Evolutionary conservation across 345 rosid genomes (phyloP), one percentile per base, ranked within the genome.

Genomic region (Rhodamnia rubescens): DNA sequence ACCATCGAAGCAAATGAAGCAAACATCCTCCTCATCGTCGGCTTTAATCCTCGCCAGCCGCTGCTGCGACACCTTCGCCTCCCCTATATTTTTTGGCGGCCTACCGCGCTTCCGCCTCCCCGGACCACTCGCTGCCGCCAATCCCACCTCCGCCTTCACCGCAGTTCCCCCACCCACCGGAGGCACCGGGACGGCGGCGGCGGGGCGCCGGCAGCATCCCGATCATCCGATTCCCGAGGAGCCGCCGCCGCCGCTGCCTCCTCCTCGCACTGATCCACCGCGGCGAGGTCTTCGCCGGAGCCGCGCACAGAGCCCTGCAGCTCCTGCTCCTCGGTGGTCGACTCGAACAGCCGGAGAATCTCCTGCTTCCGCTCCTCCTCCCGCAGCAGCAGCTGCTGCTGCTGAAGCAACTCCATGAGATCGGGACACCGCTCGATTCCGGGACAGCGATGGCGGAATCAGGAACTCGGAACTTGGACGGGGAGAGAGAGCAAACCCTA

Each of bases 1-100:
- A 53, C 99, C 99, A 86, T 98, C 99, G 85, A 96, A 98, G 92
- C 99, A 98, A 59, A 98, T 96, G 84, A 98, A 98, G 84, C 99
- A 98, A 86, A 98, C 99, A 84, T 98, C 99, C 83, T 98, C 99
- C 85, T 96, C 99, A 51, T 94, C 95, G 21, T 87, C 91, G 16
- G 90, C 88, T 91, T 84, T 91, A 86, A 85, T 88, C 85, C 52
- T 85, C 40, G 5, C 83, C 75, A 16, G 52, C 49, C 5, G 55
- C 52, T 11, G 75, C 84, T 83, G 50, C 12, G 83, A 55, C 32
- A 85, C 55, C 83, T 83, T 69, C 74, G 53, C 74, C 81, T 87
- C 85, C 84, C 80, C 85, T 47, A 83, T 91, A 85, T 81, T 78
- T 85, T 87, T 92, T 11, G 97, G 95, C 61, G 98, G 98, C 83